Conservation (phyloP, 2,329 filamentous ascomycete genomes). For the Hypoxylon sp. region DNA sequence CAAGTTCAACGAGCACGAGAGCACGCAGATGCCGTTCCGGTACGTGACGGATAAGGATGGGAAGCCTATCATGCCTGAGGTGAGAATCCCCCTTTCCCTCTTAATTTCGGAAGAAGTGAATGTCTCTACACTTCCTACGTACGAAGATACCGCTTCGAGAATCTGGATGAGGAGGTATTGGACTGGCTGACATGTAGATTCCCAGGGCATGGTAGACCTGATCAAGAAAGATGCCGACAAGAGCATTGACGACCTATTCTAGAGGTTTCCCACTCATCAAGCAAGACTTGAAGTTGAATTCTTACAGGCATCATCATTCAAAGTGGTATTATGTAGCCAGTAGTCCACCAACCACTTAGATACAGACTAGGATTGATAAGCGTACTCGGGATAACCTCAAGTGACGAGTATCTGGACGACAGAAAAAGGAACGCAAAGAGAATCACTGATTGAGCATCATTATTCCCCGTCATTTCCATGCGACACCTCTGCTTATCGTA, state of each 20-base stretch:
- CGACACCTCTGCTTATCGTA: not conserved
- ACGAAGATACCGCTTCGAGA: not conserved
- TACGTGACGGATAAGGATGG: conserved; percentile 84
- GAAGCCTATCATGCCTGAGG: conserved; percentile 90
- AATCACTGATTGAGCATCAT: not conserved
- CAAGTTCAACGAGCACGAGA: conserved; percentile 90
- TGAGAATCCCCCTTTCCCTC: conserved; percentile 60
- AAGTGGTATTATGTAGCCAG: not conserved
- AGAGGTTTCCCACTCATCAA: conserved; percentile 27
- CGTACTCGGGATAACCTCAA: not conserved
- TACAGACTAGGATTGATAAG: not conserved
- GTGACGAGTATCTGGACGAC: not conserved
- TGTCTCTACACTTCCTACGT: too few species aligned
- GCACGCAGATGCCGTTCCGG: conserved; percentile 97
- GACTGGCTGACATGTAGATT: not conserved
- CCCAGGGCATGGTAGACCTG: conserved; percentile 90
- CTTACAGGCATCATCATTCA: not conserved
- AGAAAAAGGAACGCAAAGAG: not conserved
- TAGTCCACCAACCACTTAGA: not conserved
- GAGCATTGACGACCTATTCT: conserved; percentile 87
- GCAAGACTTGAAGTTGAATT: not conserved
- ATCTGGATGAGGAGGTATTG: not conserved
- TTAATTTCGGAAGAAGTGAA: too few species aligned
- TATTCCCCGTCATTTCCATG: not conserved
- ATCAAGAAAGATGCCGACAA: conserved; percentile 96